Conservation (phyloP, 805 yeast species). For the Saccharomycopsis javanensis region DNA sequence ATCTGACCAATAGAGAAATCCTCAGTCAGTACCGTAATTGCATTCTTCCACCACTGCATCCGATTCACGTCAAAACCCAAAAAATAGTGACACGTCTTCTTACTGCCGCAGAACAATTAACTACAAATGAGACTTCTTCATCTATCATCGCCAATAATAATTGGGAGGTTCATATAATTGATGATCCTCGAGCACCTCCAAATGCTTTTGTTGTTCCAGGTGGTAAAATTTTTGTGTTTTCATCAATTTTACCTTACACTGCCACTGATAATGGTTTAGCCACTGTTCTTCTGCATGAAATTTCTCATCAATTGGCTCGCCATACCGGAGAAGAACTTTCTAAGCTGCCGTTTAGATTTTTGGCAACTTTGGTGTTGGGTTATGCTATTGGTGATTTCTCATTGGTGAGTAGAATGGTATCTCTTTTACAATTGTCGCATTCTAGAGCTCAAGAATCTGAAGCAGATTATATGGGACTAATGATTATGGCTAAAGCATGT, state of each 20-base stretch:
- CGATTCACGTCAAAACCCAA: constrained; percentile 46
- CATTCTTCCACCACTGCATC: constrained; percentile 55
- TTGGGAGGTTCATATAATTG: constrained; percentile 79
- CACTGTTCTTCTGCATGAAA: constrained; percentile 89
- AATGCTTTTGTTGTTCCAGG: constrained; percentile 96
- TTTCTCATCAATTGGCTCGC: constrained; percentile 89
- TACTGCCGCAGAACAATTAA: constrained; percentile 38
- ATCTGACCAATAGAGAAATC: constrained; percentile 51
- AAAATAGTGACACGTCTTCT: constrained; percentile 57
- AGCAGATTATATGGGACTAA: constrained; percentile 90
- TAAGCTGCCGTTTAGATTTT: constrained; percentile 52
- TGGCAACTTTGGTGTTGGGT: constrained; percentile 38
- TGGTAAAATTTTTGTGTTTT: constrained; percentile 88
- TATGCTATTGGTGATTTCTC: constrained; percentile 1
- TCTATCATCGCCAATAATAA: constrained; percentile 30
- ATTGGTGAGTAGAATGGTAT: not conserved
- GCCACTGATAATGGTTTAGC: constrained; percentile 84
- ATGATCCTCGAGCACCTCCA: constrained; percentile 67
- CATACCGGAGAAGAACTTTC: constrained; percentile 82
- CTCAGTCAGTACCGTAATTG: constrained; percentile 41
- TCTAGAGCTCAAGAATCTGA: constrained; percentile 92
- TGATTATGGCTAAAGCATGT: constrained; percentile 87
- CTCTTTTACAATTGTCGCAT: not conserved
- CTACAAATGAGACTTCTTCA: constrained; percentile 20
- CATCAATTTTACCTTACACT: constrained; percentile 69